phyloP scores from a whole-genome alignment of 169 alveolate genomes.

The Plasmodium gonderi region DNA sequence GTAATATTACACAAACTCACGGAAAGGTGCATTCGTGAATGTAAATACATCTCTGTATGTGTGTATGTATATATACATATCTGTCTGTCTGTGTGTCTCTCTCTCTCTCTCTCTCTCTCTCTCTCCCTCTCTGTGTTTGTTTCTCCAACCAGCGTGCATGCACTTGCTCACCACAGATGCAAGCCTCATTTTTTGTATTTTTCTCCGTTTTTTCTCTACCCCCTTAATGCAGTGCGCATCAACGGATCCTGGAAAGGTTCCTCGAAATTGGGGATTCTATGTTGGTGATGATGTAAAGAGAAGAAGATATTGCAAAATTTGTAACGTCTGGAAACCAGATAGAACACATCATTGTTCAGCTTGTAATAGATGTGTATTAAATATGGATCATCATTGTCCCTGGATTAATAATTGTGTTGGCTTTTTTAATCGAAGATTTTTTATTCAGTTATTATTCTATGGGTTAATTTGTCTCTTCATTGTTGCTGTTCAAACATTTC shows the following conservation, averaged over 20 bases:
- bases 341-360: conserved; percentile 98
- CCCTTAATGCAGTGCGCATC: conserved; percentile 83
- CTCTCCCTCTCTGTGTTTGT: neutral
- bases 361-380: conserved; percentile 95
- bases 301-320: conserved; percentile 95
- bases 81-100: neutral
- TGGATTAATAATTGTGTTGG: conserved; percentile 99
- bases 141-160: neutral
- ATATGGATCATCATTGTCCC: conserved; percentile 99
- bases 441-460: conserved; percentile 93
- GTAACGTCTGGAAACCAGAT: conserved; percentile 98
- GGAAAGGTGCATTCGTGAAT: neutral
- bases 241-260: conserved; percentile 97
- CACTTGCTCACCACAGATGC: neutral
- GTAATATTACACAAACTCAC: conserved; percentile 10
- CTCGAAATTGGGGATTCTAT: conserved; percentile 96
- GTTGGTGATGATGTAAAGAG: conserved; percentile 97
- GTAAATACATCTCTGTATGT: neutral
- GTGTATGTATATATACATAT: neutral
- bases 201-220: neutral
- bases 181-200: no score
- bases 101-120: neutral
- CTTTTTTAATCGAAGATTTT: conserved; percentile 95
- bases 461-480: conserved; percentile 81
- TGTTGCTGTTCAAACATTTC: conserved; percentile 64